A percentile compares a stretch with the other conserved stretches of the same genome.
phyloP scores from a whole-genome alignment of 306 rosid genomes.

The Gleditsia sinensis region DNA sequence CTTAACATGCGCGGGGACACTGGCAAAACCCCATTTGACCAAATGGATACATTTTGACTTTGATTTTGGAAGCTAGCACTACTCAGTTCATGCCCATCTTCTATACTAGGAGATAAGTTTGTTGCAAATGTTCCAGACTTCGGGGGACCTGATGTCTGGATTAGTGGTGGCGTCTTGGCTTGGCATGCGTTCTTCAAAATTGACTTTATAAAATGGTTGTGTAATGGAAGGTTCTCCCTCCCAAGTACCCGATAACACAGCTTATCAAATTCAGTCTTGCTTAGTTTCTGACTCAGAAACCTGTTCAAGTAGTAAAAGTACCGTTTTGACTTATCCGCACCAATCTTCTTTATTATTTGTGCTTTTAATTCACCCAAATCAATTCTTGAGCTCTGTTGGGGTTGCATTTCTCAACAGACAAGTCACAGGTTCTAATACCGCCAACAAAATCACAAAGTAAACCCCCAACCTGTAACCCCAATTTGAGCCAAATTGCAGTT shows the following conservation, averaged over 20 bases:
- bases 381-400: slow-evolving; percentile 80
- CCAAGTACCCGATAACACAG: slow-evolving; percentile 71
- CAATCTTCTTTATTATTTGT: slow-evolving; percentile 79
- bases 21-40: slow-evolving; percentile 88
- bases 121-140: slow-evolving; percentile 59
- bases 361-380: slow-evolving; percentile 90
- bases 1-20: slow-evolving; percentile 72
- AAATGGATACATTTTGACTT: slow-evolving; percentile 59
- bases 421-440: slow-evolving; percentile 68
- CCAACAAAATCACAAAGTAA: slow-evolving; percentile 47
- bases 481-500: slow-evolving; percentile 47
- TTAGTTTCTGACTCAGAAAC: slow-evolving; percentile 81
- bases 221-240: slow-evolving; percentile 77
- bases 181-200: slow-evolving; percentile 87
- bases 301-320: slow-evolving; percentile 72
- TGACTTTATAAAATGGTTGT: slow-evolving; percentile 78
- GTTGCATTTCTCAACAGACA: slow-evolving; percentile 82
- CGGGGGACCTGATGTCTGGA: slow-evolving; percentile 44
- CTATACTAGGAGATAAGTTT: slow-evolving; percentile 60
- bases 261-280: slow-evolving; percentile 83
- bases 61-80: slow-evolving; percentile 55
- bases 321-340: slow-evolving; percentile 66
- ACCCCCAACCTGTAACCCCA: slow-evolving; percentile 48
- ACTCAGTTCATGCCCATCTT: slow-evolving; percentile 69
- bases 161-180: slow-evolving; percentile 77